Percentiles rank a stretch among this genome's conserved stretches.
phyloP scores from a whole-genome alignment of 2,329 filamentous ascomycete species.

The Ampelomyces quisqualis region DNA sequence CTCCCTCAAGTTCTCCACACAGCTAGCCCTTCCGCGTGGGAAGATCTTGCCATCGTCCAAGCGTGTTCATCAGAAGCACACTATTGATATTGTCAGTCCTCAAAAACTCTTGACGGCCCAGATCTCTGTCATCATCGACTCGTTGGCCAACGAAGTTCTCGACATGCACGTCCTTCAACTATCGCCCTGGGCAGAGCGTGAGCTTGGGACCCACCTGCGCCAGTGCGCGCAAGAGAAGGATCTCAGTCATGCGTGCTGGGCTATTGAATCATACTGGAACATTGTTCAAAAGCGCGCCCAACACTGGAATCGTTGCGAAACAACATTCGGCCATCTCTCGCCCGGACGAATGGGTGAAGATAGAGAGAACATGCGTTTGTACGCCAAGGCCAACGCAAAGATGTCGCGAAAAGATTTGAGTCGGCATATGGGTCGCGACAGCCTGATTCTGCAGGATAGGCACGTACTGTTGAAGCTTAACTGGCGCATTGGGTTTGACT shows the following conservation, averaged over 20 bases:
- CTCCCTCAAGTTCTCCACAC: conserved; percentile 63
- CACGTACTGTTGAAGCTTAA: conserved; percentile 55
- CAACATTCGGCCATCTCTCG: conserved; percentile 46
- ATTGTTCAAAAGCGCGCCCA: conserved; percentile 60
- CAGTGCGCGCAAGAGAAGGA: conserved; percentile 50
- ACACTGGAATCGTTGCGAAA: conserved; percentile 61
- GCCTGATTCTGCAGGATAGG: conserved; percentile 35
- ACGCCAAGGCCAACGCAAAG: conserved; percentile 11
- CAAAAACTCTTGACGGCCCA: conserved; percentile 60
- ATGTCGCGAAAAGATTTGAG: conserved; percentile 52
- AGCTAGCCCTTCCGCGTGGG: conserved; percentile 39
- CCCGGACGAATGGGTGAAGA: conserved; percentile 14
- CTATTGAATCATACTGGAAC: conserved; percentile 67
- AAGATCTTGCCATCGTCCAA: conserved; percentile 14
- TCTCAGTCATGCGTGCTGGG: conserved; percentile 63
- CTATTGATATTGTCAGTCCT: conserved; percentile 55
- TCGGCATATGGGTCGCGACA: conserved; percentile 43
- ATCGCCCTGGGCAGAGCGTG: conserved; percentile 59
- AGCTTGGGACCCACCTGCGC: conserved; percentile 59
- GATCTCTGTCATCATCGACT: conserved; percentile 58
- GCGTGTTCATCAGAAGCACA: conserved; percentile 45
- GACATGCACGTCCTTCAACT: conserved; percentile 57
- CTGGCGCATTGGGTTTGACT: conserved; percentile 69
- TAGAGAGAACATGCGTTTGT: conserved; percentile 20
- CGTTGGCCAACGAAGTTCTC: conserved; percentile 50